Evolutionary conservation across 352 stramenopile genomes (phyloP).

Genomic region (Globisporangium camurandrum): DNA sequence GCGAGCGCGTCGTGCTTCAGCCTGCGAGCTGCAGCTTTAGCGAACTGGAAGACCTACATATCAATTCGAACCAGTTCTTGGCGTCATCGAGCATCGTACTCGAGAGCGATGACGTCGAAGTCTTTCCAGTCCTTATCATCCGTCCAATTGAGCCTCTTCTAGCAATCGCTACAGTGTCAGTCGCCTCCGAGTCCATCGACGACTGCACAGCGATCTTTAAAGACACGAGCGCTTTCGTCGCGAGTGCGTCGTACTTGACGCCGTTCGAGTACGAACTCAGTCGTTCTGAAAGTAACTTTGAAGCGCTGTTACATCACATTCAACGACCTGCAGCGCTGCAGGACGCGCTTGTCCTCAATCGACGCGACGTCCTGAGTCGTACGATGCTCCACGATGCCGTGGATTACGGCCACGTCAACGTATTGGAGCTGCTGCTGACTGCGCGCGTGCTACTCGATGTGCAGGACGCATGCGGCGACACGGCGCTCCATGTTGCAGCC

Average conservation of each 20-base stretch:
- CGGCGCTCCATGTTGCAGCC: conserved; percentile 50
- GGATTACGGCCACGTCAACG: conserved; percentile 39
- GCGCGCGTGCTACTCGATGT: conserved; percentile 32
- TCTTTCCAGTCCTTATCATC: conserved; percentile 55
- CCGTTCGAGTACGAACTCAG: conserved; percentile 56
- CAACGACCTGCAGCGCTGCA: conserved; percentile 18
- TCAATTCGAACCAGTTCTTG: conserved; percentile 34
- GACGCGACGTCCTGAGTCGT: conserved; percentile 37
- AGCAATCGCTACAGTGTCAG: too few relatives aligned
- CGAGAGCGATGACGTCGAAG: conserved; percentile 51
- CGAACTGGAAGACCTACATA: too few relatives aligned
- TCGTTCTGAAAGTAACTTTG: conserved; percentile 47
- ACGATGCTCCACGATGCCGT: conserved; percentile 59
- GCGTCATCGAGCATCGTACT: conserved; percentile 40
- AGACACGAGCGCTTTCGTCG: too few relatives aligned
- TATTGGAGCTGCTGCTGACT: conserved; percentile 47
- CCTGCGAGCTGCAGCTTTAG: conserved; percentile 24
- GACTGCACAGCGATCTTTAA: too few relatives aligned
- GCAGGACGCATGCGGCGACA: conserved; percentile 36
- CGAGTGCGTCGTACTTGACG: conserved; percentile 35
- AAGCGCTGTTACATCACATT: conserved; percentile 45
- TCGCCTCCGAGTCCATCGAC: too few relatives aligned
- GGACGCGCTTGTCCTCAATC: conserved; percentile 42
- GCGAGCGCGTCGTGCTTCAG: conserved; percentile 27
- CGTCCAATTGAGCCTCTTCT: conserved; percentile 26